Percentiles rank a stretch among this genome's conserved stretches.
Conservation (phyloP, 2,329 filamentous ascomycete genomes). For the Alternaria brassicicola region DNA sequence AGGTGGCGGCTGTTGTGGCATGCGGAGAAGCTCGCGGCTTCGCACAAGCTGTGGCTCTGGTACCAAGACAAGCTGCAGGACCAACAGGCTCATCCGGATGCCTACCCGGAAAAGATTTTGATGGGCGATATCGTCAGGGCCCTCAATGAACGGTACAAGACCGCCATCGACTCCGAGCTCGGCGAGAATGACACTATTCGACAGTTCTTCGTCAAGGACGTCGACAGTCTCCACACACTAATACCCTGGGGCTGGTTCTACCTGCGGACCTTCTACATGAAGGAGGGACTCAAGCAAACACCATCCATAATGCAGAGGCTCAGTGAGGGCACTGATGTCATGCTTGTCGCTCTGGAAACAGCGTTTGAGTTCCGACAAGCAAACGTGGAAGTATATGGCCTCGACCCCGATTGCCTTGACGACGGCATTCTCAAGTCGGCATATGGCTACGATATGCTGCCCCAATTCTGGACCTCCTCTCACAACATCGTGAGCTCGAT, state of each 20-base stretch:
- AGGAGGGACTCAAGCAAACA: constrained; percentile 66
- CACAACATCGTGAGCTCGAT: constrained; percentile 51
- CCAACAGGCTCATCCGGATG: constrained; percentile 66
- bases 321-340: constrained; percentile 76
- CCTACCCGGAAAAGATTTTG: constrained; percentile 69
- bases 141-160: constrained; percentile 78
- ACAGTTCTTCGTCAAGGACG: constrained; percentile 76
- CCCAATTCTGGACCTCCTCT: constrained; percentile 85
- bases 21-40: constrained; percentile 87
- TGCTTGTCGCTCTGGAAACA: constrained; percentile 67
- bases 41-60: constrained; percentile 77
- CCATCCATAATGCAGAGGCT: constrained; percentile 53
- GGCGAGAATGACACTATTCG: constrained; percentile 80
- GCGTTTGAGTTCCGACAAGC: constrained; percentile 73
- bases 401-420: constrained; percentile 67
- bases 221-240: constrained; percentile 73
- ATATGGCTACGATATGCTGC: constrained; percentile 70
- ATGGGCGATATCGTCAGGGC: constrained; percentile 76
- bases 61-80: constrained; percentile 76
- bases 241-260: constrained; percentile 72
- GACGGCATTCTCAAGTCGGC: constrained; percentile 51
- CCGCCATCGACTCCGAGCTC: constrained; percentile 65
- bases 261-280: constrained; percentile 76
- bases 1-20: constrained; percentile 86
- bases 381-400: constrained; percentile 73